Evolutionary conservation across 768 basidiomycete species (phyloP), one percentile per base, ranked within the genome.

Genomic region (Mycena maculata): DNA sequence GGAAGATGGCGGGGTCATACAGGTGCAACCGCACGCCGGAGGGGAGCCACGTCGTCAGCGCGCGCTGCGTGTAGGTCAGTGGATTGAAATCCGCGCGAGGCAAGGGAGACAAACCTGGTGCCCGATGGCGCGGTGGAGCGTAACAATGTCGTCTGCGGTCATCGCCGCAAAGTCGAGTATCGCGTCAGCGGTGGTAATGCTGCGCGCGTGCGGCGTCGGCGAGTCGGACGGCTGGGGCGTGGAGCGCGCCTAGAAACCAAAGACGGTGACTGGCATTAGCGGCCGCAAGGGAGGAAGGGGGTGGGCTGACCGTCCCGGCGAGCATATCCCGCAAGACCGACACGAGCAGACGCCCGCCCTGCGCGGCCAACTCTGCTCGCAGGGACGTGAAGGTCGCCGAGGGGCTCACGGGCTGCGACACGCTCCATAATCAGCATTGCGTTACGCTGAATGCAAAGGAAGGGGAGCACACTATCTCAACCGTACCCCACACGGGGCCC

Each of bases 291-390:
- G 12, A 48, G 25, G n/a, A n/a, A 45, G 31, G 48, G 28, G 16
- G 60, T 5, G 28, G 16, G 62, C 81, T 60, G 69, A 91, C 92
- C 65, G 75, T 87, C 52, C 87, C 90, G 1, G 75, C 71, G 22
- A 87, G 76, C 80, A 95, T 88, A 31, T 86, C 82, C 44, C 92
- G 84, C 15, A 97, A 77, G 18, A 92, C 86, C 4, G 87, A 80
- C 3, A 95, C 92, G 22, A 98, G 81, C 2, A 95, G 78, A 36
- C 84, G 78, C 0, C 93, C 95, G 0, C 94, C 95, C 31, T 80
- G 77, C 2, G 75, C 72, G 0, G 90, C 94, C 18, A 97, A 83
- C 0, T 69, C 72, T 22, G 89, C 85, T 3, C 92, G 81, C 63
- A 96, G 76, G 0, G 78, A 73, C 2, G 77, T 66, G 77, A 92